Conservation (phyloP, 2,329 filamentous ascomycete species). For the Curvularia lunata region DNA sequence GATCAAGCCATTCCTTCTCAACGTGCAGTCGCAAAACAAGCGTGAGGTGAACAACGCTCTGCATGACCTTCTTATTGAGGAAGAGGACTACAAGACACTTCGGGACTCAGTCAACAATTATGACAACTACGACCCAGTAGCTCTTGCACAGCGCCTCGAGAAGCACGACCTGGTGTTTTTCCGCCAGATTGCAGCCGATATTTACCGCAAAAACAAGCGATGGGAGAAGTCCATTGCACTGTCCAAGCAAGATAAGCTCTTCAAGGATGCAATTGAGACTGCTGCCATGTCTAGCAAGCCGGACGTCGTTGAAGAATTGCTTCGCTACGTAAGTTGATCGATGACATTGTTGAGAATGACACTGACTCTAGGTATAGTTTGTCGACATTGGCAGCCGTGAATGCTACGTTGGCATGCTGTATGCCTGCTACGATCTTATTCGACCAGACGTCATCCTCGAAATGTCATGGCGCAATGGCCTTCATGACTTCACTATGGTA, state of each 20-base stretch:
- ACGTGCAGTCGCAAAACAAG: constrained; percentile 97
- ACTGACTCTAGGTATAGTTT: constrained; percentile 68
- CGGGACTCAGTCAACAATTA: constrained; percentile 98
- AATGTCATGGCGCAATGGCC: constrained; percentile 93
- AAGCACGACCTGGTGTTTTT: constrained; percentile 99
- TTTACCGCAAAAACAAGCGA: constrained; percentile 99
- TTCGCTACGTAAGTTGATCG: constrained; percentile 84
- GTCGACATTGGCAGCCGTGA: constrained; percentile 99
- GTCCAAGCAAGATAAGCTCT: constrained; percentile 98
- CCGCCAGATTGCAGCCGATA: constrained; percentile 96
- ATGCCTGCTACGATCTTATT: constrained; percentile 97
- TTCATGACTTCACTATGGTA: constrained; percentile 94
- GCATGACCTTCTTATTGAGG: constrained; percentile 96
- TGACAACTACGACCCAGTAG: constrained; percentile 97
- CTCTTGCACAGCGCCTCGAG: constrained; percentile 89
- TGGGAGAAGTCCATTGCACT: constrained; percentile 99
- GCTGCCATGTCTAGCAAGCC: constrained; percentile 88
- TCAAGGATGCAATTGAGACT: constrained; percentile 99
- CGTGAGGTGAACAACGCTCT: constrained; percentile 97
- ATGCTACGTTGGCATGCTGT: constrained; percentile 99
- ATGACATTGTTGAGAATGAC: constrained; percentile 7
- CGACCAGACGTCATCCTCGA: constrained; percentile 92
- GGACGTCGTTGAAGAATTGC: constrained; percentile 92
- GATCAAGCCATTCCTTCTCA: constrained; percentile 98
- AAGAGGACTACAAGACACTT: constrained; percentile 98